These are phyloP conservation scores for Veloporphyrellus conicus DNA, from an alignment of 1,284 basidiomycete genomes.

Conservation along the genomic window DNA sequence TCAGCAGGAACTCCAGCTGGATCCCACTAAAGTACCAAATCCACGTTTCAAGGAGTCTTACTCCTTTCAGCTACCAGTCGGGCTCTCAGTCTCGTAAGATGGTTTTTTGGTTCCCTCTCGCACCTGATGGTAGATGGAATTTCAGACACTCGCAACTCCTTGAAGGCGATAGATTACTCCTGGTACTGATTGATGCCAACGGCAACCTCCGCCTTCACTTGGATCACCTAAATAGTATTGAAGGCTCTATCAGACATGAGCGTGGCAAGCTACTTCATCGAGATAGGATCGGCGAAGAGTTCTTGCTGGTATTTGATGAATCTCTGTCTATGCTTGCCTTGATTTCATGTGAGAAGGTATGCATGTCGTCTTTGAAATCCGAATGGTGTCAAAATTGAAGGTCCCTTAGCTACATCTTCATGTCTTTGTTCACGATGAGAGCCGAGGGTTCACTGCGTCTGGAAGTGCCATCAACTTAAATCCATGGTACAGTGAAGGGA, in stretches of 20 bases:
- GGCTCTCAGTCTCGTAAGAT: constrained; percentile 37
- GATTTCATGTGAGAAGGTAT: constrained; percentile 41
- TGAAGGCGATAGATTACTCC: constrained; percentile 37
- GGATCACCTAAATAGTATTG: constrained; percentile 35
- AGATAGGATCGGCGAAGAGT: constrained; percentile 43
- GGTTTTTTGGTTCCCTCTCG: background rate
- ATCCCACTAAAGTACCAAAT: constrained; percentile 36
- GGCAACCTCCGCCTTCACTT: constrained; percentile 37
- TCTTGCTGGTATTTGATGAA: constrained; percentile 49
- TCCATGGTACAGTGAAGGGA: constrained; percentile 40
- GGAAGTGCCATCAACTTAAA: constrained; percentile 42
- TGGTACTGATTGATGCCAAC: constrained; percentile 37
- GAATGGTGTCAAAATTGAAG: constrained; percentile 1
- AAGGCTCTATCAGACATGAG: constrained; percentile 28
- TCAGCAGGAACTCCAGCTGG: constrained; percentile 39
- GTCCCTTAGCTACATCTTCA: constrained; percentile 37
- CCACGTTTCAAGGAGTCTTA: constrained; percentile 32
- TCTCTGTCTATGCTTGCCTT: constrained; percentile 43
- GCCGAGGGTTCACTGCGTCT: constrained; percentile 35
- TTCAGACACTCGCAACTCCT: constrained; percentile 39
- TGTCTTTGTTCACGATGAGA: constrained; percentile 43
- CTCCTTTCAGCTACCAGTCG: constrained; percentile 37
- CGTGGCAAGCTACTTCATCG: constrained; percentile 37
- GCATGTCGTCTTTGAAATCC: background rate
- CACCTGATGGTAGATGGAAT: background rate